These are phyloP conservation scores for Silene vulgaris DNA, from an alignment of 179 eudicot species.

Conservation along the genomic window DNA sequence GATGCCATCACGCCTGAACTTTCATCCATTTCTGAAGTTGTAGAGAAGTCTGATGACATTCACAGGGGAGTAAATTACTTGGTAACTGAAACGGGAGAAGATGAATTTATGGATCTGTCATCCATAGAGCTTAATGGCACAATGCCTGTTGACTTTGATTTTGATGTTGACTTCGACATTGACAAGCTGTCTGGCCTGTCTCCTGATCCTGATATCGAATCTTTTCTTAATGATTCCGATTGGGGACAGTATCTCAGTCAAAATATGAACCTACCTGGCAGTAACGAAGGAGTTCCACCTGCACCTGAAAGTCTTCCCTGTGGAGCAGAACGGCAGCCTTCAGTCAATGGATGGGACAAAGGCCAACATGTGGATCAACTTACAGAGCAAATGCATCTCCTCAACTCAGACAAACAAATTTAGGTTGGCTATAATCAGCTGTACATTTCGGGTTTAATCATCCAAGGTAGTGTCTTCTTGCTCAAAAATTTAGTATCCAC, in stretches of 20 bases:
- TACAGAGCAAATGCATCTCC: conserved; percentile 61
- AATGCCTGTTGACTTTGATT: conserved; percentile 23
- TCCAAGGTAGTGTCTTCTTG: conserved; percentile 25
- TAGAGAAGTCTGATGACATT: conserved; percentile 31
- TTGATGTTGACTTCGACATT: conserved; percentile 19
- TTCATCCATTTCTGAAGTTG: conserved; percentile 41
- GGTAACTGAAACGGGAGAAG: conserved; percentile 32
- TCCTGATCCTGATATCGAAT: conserved; percentile 34
- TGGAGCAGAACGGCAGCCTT: conserved; percentile 30
- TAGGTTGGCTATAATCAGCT: conserved; percentile 30
- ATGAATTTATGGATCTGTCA: conserved; percentile 37
- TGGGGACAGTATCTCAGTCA: conserved; percentile 33
- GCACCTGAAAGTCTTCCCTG: conserved; percentile 26
- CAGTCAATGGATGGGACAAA: conserved; percentile 45
- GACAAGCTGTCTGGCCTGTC: conserved; percentile 21
- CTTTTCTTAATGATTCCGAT: conserved; percentile 26
- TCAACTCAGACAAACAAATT: conserved; percentile 39
- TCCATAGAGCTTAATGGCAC: conserved; percentile 28
- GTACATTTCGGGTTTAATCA: conserved; percentile 27
- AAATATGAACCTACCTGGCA: conserved; percentile 20
- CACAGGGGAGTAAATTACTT: conserved; percentile 26
- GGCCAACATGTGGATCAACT: conserved; percentile 49
- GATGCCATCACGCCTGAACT: conserved; percentile 40
- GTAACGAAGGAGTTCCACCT: conserved; percentile 32
- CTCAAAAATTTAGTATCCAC: neutral